Percentiles rank a stretch among this genome's conserved stretches.
These are phyloP conservation scores for Cryptosporidium felis DNA, from an alignment of 169 alveolate genomes.

Conservation along the genomic window DNA sequence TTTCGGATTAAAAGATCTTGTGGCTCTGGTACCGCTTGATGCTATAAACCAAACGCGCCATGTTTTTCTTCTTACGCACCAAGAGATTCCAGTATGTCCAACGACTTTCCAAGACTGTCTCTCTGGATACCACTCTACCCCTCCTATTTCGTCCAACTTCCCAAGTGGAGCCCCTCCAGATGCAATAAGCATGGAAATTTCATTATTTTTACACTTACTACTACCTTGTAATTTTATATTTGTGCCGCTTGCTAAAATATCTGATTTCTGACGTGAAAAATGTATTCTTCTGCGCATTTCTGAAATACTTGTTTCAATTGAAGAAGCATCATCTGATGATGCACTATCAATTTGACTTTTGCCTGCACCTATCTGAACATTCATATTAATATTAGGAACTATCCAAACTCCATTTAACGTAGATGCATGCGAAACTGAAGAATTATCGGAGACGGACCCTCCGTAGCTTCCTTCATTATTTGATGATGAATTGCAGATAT, in stretches of 20 bases:
- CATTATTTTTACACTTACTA: not conserved
- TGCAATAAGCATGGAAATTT: slow-evolving; percentile 53
- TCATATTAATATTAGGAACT: slow-evolving; percentile 11
- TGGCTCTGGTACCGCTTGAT: slow-evolving; percentile 61
- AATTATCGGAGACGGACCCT: slow-evolving; percentile 3
- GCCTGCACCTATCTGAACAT: not conserved
- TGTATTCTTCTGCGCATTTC: slow-evolving; percentile 7
- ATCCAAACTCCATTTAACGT: slow-evolving; percentile 43
- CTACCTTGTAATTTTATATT: not conserved
- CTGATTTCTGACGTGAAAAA: slow-evolving; percentile 26
- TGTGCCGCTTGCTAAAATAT: slow-evolving; percentile 6
- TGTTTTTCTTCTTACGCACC: slow-evolving; percentile 69
- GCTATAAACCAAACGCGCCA: slow-evolving; percentile 72
- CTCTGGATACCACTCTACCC: slow-evolving; percentile 68
- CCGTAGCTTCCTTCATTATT: not conserved
- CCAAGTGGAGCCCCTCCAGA: slow-evolving; percentile 70
- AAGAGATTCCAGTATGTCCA: slow-evolving; percentile 70
- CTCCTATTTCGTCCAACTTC: slow-evolving; percentile 36
- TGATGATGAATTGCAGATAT: not conserved
- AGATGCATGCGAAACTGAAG: slow-evolving; percentile 61
- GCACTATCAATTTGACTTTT: not conserved
- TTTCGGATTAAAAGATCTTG: slow-evolving; percentile 68
- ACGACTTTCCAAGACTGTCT: slow-evolving; percentile 63
- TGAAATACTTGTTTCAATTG: not conserved
- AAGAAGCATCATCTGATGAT: slow-evolving; percentile 14